Base-by-base conservation (phyloP, 2,329 filamentous ascomycete genomes). In the Penicillium hesseltinei region DNA sequence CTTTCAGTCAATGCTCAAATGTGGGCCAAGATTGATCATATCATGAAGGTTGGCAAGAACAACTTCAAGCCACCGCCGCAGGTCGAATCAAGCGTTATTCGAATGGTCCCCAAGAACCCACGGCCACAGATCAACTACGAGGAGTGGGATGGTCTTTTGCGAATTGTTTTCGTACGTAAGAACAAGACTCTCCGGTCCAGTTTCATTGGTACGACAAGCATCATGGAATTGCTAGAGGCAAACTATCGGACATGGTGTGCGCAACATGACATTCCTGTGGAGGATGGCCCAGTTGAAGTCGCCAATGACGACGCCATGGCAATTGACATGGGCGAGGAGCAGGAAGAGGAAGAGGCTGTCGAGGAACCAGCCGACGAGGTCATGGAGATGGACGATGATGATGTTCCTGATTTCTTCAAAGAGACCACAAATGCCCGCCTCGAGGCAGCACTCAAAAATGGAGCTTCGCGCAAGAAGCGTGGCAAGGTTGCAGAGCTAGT, bases 51-150 rank as follows among this genome's bases (percentile, higher is more conserved):
- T 45, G 92, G 92, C 63, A 90, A 88, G 77, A 94, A 95, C 77
- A 97, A 97, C 79, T 99, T 97, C 83, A 91, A 91, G 61, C 94
- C 94, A 0, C 93, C 94, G 0, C 94, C 94, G 9, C 85, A 91
- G 69, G 94, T 99, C 57, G 94, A 99, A 76, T 91, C 87, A 8
- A 92, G 89, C 57, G 92, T 97, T 7, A 92, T 97, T 47, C 84
- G 92, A 59, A 89, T 97, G 64, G 90, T 93, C 71, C 92, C 92
- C 23, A 95, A 97, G 78, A 82, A 84, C 38, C 92, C 92, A 11
- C 80, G 91, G 38, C 93, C 93, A 52, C 88, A 91, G 66, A 92
- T 97, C 62, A 90, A 87, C 71, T 97, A 93, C 76, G 91, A 95
- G 52, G 94, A 97, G 75, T 97, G 92, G 88, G 93, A 97, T 71